Evolutionary conservation across 2,329 filamentous ascomycete species (phyloP).

Genomic region (Claviceps maximensis): DNA sequence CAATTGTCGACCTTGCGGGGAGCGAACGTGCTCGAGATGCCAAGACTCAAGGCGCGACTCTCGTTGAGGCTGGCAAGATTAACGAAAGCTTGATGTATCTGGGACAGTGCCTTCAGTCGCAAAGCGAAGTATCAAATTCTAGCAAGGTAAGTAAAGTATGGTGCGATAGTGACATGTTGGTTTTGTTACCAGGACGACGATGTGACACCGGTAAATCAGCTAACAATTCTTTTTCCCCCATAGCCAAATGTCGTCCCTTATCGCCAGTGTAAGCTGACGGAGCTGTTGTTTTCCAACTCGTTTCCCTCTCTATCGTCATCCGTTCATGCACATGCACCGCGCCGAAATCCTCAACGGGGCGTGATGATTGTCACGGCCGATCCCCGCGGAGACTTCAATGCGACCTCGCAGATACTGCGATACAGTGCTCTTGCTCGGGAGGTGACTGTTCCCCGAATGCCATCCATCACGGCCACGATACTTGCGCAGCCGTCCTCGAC

Average conservation of each 20-base stretch:
- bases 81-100: constrained; percentile 98
- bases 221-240: background rate
- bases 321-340: constrained; percentile 22
- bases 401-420: constrained; percentile 87
- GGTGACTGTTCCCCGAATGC: constrained; percentile 80
- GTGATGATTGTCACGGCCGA: constrained; percentile 97
- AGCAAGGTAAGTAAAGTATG: constrained; percentile 51
- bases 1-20: constrained; percentile 82
- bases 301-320: constrained; percentile 50
- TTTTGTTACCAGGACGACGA: too few species aligned
- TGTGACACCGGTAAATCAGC: background rate
- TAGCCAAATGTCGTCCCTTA: constrained; percentile 64
- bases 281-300: constrained; percentile 77
- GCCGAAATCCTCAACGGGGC: constrained; percentile 66
- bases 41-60: constrained; percentile 82
- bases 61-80: constrained; percentile 94
- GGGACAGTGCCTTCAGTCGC: constrained; percentile 91
- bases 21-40: constrained; percentile 88
- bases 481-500: constrained; percentile 22
- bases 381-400: constrained; percentile 85
- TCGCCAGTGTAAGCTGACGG: constrained; percentile 74
- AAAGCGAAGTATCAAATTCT: constrained; percentile 63
- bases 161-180: too few species aligned
- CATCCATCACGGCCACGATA: constrained; percentile 67
- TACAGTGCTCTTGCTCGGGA: constrained; percentile 90